Evolutionary conservation across 208 protist species (phyloP), one percentile per base, ranked within the genome.

Genomic region (Trypanosomatidae sp.): DNA sequence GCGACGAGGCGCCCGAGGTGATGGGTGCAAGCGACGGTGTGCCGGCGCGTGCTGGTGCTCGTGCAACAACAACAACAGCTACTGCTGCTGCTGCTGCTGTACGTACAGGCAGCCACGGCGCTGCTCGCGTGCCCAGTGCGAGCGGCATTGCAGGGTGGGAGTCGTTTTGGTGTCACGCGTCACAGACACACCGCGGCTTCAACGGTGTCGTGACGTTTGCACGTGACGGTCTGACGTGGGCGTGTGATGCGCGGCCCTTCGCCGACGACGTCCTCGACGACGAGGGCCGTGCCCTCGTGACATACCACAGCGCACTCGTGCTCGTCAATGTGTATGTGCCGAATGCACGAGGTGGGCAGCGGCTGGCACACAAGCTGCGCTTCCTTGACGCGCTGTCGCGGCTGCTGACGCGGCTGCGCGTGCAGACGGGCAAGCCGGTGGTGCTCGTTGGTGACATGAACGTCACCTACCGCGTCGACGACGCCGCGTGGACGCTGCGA

Each of bases 311-410:
- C 49, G 56, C 39, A 10, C 79, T 82, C 51, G 74, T 84, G 18
- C 48, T 93, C 16, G 57, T 93, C 3, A 93, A 93, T 60, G 78
- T 87, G 25, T 93, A 93, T 61, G 85, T 93, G 38, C 80, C 83
- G 1, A 93, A 93, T 48, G 68, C 67, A 10, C 60, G 85, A 8
- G 50, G 75, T 18, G 78, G 85, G 13, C 38, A 37, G 0, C 72
- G 85, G 4, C 43, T 50, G 4, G 52, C 11, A 7, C 78, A 66
- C 63, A 93, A 90, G 57, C 53, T 61, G 33, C 47, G 43, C 22
- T 93, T 90, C 33, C 38, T 93, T 6, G 7, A 18, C 0, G 52
- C 65, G 11, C 33, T 93, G 40, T 54, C 64, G 39, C 33, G 25
- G 0, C 35, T 77, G 15, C 44, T 88, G 51, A 41, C 56, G 6